Conservation (phyloP, 805 yeast species). For the Pichia membranifaciens region DNA sequence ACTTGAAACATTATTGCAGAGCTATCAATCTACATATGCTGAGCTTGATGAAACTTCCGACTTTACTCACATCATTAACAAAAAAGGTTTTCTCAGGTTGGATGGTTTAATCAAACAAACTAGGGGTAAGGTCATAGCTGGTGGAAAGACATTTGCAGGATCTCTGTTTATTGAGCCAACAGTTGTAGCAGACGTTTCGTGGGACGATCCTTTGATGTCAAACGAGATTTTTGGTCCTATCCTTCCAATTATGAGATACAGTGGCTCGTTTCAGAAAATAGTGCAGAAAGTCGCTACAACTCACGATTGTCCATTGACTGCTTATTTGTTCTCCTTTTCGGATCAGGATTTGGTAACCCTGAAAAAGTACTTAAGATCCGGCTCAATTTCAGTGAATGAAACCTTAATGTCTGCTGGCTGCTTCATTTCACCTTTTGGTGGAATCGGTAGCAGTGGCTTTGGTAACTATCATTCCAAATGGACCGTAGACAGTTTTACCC, state of each 20-base stretch:
- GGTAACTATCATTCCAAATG: conserved; percentile 77
- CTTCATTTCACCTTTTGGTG: conserved; percentile 75
- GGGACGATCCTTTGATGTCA: conserved; percentile 67
- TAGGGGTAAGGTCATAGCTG: conserved; percentile 46
- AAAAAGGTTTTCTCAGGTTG: conserved; percentile 46
- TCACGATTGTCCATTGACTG: conserved; percentile 77
- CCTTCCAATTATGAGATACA: conserved; percentile 61
- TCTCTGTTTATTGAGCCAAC: conserved; percentile 66
- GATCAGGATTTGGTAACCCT: conserved; percentile 1
- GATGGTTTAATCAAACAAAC: conserved; percentile 38
- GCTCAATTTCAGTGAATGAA: conserved; percentile 68
- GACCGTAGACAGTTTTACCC: conserved; percentile 70
- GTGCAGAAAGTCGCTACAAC: conserved; percentile 37
- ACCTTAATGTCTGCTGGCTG: conserved; percentile 63
- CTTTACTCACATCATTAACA: conserved; percentile 58
- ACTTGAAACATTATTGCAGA: conserved; percentile 17
- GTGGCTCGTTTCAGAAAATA: conserved; percentile 32
- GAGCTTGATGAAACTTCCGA: conserved; percentile 32
- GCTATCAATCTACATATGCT: conserved; percentile 33
- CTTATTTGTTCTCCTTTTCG: conserved; percentile 35
- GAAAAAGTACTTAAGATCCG: conserved; percentile 45
- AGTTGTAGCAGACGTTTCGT: conserved; percentile 52
- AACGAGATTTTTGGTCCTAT: conserved; percentile 83
- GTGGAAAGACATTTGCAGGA: conserved; percentile 34
- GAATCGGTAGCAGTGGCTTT: conserved; percentile 76